Evolutionary conservation across 2,329 filamentous ascomycete species (phyloP).

Genomic region (Fusarium sp.): DNA sequence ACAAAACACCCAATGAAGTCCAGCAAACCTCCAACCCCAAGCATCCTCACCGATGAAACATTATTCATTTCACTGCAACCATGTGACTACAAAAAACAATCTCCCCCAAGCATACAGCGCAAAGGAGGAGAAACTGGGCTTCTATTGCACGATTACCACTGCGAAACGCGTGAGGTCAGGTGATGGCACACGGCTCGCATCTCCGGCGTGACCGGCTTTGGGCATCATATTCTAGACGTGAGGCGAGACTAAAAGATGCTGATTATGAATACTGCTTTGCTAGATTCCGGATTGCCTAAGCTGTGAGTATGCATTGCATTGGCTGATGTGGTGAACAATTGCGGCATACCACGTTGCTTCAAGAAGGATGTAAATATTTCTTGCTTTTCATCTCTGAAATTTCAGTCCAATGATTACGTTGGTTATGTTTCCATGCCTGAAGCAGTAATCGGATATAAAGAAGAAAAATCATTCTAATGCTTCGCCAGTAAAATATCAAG

Average conservation of each 20-base stretch:
- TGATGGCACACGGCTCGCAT: slow-evolving; percentile 1
- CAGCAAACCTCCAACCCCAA: background rate
- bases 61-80: background rate
- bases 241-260: background rate
- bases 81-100: background rate
- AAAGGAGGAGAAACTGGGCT: background rate
- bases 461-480: background rate
- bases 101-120: background rate
- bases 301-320: background rate
- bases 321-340: background rate
- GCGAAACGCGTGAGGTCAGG: slow-evolving; percentile 26
- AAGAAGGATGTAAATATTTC: background rate
- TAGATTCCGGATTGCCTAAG: background rate
- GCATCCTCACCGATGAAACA: background rate
- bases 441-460: background rate
- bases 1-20: background rate
- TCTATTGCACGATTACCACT: slow-evolving; percentile 14
- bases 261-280: background rate
- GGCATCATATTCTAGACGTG: background rate
- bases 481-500: background rate
- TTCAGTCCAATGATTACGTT: background rate
- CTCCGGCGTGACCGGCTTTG: background rate
- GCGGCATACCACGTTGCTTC: background rate
- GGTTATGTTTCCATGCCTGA: background rate
- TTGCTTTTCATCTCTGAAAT: background rate